Percentiles rank a stretch among this genome's conserved stretches.
phyloP scores from a whole-genome alignment of 352 stramenopile genomes.

The Globisporangium canariense region DNA sequence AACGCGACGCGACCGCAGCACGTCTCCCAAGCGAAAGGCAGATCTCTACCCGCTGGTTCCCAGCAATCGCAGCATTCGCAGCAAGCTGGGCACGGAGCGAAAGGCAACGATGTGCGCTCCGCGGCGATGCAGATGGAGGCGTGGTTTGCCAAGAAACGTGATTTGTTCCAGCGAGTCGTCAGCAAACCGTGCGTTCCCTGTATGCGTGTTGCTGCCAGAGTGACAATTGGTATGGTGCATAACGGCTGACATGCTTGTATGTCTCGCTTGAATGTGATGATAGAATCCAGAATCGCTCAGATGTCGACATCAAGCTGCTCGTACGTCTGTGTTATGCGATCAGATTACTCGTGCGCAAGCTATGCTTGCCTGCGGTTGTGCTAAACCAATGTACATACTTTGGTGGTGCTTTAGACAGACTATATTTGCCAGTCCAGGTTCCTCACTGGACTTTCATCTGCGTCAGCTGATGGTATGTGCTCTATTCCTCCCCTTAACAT shows the following conservation, averaged over 20 bases:
- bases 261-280: neutral
- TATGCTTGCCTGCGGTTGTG: neutral
- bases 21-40: neutral
- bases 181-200: slow-evolving; percentile 25
- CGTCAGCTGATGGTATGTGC: slow-evolving; percentile 34
- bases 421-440: slow-evolving; percentile 38
- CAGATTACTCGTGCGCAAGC: neutral
- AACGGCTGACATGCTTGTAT: neutral
- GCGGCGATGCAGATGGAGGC: slow-evolving; percentile 6
- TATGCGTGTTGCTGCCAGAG: neutral
- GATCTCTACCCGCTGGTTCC: neutral
- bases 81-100: neutral
- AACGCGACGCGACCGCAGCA: neutral
- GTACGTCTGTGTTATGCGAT: slow-evolving; percentile 13
- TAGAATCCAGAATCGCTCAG: slow-evolving; percentile 38
- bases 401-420: slow-evolving; percentile 17
- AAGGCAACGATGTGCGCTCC: slow-evolving; percentile 6
- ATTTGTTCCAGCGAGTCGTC: slow-evolving; percentile 26
- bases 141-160: slow-evolving; percentile 25
- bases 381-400: neutral
- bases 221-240: neutral
- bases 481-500: neutral
- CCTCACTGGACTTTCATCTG: slow-evolving; percentile 25
- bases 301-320: slow-evolving; percentile 51
- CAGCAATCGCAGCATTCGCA: neutral